Conservation (phyloP, 805 yeast genomes). For the Saitoella complicata region DNA sequence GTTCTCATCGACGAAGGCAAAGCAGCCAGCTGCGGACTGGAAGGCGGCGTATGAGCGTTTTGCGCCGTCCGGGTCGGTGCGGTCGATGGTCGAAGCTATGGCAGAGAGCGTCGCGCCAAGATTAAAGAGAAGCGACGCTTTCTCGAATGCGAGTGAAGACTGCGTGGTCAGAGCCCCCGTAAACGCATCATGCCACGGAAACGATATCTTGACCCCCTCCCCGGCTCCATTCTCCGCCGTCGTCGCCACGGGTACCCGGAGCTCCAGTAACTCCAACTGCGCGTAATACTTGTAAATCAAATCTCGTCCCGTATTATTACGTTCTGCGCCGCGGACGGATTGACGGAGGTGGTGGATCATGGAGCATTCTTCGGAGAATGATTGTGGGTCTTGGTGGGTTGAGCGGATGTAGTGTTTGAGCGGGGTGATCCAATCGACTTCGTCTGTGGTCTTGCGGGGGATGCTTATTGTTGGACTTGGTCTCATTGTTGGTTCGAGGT, state of each 20-base stretch:
- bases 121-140: constrained; percentile 70
- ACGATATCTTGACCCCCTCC: not conserved
- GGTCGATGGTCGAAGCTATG: constrained; percentile 18
- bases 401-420: constrained; percentile 40
- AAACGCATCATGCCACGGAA: constrained; percentile 39
- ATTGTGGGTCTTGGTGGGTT: constrained; percentile 46
- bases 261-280: constrained; percentile 62
- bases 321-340: constrained; percentile 36
- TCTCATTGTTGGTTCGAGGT: too few species aligned
- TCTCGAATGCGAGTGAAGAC: constrained; percentile 71
- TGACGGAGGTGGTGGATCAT: constrained; percentile 42
- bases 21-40: constrained; percentile 68
- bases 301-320: constrained; percentile 32
- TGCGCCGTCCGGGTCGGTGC: constrained; percentile 25
- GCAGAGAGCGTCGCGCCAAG: constrained; percentile 47
- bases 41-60: constrained; percentile 45
- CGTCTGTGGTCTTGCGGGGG: constrained; percentile 32
- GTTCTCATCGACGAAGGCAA: constrained; percentile 53
- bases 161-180: constrained; percentile 37
- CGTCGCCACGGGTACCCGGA: constrained; percentile 54
- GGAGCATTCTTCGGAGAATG: constrained; percentile 39
- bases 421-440: constrained; percentile 50
- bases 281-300: constrained; percentile 57
- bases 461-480: constrained; percentile 5
- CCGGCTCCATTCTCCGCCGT: constrained; percentile 29